Evolutionary conservation across 495 filamentous ascomycete species (phyloP), one percentile per base, ranked within the genome.

Genomic region (Xylaria cubensis): DNA sequence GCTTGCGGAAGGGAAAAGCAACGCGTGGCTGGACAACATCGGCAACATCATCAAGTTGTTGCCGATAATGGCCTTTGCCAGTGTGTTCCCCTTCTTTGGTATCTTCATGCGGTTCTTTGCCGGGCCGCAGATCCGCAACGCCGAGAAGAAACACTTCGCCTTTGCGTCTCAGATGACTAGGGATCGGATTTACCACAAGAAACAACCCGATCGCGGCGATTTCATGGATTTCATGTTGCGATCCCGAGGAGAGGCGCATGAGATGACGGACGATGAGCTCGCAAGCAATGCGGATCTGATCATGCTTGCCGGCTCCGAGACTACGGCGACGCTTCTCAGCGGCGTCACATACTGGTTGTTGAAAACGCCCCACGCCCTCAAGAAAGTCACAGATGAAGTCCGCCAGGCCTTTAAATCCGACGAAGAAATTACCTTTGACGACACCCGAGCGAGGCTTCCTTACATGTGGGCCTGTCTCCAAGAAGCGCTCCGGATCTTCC

Each of bases 401-500:
- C 82, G 87, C 0, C 63, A 71, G 3, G 68, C 83, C 0, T 92
- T 92, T 74, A 71, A 77, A 0, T 74, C 79, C 0, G 82, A 83
- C 9, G 80, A 77, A 0, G 86, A 89, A 24, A 92, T 93, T 51
- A 85, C 78, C 4, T 79, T 88, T 4, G 42, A 82, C 17, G 79
- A 76, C 80, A 77, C 69, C 81, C 87, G 53, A 75, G 73, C 71
- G 72, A 78, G 77, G 5, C 81, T 91, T 12, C 75, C 83, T 0
- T 92, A 91, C 76, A 72, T 92, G 73, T 72, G 85, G 17, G 90
- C 89, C 34, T 86, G 86, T 61, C 75, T 91, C 0, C 80, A 90
- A 39, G 90, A 92, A 74, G 83, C 80, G 0, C 75, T 92, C 61
- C 86, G 90, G 0, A 83, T 91, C 71, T 89, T 89, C 74, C 88